Base-by-base conservation (phyloP, 2,329 filamentous ascomycete species). In the Aphanoascus verrucosus region DNA sequence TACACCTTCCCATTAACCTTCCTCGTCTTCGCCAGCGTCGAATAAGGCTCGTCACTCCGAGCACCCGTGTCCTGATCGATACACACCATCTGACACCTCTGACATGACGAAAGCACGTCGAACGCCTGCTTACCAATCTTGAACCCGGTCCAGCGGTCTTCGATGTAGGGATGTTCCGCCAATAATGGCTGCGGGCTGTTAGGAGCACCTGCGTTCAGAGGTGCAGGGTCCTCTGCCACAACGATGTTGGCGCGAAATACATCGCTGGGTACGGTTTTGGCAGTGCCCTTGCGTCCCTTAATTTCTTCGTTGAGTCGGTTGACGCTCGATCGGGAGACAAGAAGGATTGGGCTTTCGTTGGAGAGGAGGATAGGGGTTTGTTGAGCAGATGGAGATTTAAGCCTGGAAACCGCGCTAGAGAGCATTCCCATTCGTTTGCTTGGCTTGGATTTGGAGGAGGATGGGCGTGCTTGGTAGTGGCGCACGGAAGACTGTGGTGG, bases 51-150 rank as follows among this genome's bases (percentile, higher is more conserved):
- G 58, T 88, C 82, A 58, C 83, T 81, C 66, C 82, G 86, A 58
- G 82, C 77, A 0, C 83, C 89, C 11, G 85, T 95, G 45, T 82
- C 74, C 67, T 96, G 93, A 63, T 98, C 84, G 44, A 97, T 81
- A 65, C 91, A 96, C 8, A 98, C 85, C 90, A 98, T 97, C 67
- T 95, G 89, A 62, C 93, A 98, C 55, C 93, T 76, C 56, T 88
- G 80, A 63, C 93, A 98, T 2, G 86, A 80, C 0, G 90, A 91
- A 3, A 97, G 71, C 62, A 94, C 80, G 57, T 85, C 63, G 19
- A 75, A 67, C 0, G 52, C 60, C 23, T 67, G 40, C 15, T 64
- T 55, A 1, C 85, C 86, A 54, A 96, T 85, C 7, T 71, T 74
- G 40, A 95, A 62, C 14, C 69, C 75, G 11, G 72, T 74, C 91